A percentile compares a stretch with the other conserved stretches of the same genome.
Conservation (phyloP, 345 rosid species). For the Bruguiera parviflora region DNA sequence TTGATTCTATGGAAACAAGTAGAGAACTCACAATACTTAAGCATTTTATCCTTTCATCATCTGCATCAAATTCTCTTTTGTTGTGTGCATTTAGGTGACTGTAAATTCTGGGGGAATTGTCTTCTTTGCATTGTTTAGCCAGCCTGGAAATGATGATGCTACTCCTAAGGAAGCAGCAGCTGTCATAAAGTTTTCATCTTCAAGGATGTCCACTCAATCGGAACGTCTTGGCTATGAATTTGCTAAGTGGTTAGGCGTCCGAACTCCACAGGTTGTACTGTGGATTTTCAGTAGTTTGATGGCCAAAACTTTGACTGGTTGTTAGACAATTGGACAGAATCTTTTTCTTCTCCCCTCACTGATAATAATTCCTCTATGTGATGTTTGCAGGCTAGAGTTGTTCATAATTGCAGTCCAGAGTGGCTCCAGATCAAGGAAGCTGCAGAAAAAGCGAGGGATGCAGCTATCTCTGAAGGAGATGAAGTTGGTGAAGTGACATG, state of each 20-base stretch:
- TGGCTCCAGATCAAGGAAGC: constrained; percentile 92
- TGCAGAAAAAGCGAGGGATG: constrained; percentile 80
- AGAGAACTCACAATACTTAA: neutral
- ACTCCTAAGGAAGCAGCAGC: constrained; percentile 80
- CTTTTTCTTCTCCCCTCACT: neutral
- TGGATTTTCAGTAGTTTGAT: constrained; percentile 10
- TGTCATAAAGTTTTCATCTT: constrained; percentile 93
- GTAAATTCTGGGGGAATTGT: constrained; percentile 99
- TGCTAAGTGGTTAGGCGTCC: constrained; percentile 92
- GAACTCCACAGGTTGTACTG: constrained; percentile 77
- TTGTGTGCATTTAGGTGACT: constrained; percentile 59
- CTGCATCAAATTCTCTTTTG: constrained; percentile 28
- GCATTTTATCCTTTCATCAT: constrained; percentile 4
- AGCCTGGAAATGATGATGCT: constrained; percentile 41
- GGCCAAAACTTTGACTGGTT: neutral
- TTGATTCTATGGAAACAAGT: neutral
- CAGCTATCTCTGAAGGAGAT: constrained; percentile 68
- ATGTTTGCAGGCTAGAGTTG: constrained; percentile 73
- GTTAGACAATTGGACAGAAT: neutral
- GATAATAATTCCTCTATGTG: constrained; percentile 10
- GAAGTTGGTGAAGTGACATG: constrained; percentile 91
- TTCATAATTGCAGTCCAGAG: constrained; percentile 80
- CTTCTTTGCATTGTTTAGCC: constrained; percentile 88
- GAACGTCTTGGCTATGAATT: constrained; percentile 99
- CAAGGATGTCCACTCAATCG: constrained; percentile 99